Percentiles rank a stretch among this genome's conserved stretches.
phyloP scores from a whole-genome alignment of 306 rosid species.

The barrel medic (Medicago truncatula) region DNA sequence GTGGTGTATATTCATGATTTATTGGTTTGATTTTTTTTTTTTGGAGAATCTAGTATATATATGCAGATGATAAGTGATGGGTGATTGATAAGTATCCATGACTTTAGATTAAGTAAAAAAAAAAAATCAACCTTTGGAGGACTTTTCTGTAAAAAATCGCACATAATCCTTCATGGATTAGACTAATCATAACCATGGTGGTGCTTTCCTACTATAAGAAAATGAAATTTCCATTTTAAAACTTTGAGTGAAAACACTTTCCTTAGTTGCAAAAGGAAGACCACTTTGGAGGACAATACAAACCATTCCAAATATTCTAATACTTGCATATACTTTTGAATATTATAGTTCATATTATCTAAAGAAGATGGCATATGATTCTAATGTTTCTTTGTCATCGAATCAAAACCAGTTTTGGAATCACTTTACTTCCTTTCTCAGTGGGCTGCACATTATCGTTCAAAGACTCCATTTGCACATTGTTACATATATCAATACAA shows the following conservation, averaged over 20 bases:
- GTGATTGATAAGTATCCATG: background rate
- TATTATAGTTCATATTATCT: slow-evolving; percentile 46
- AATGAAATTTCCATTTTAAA: slow-evolving; percentile 34
- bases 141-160: slow-evolving; percentile 1
- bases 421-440: slow-evolving; percentile 50
- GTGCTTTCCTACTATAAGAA: slow-evolving; percentile 44
- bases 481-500: background rate
- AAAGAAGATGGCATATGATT: slow-evolving; percentile 64
- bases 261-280: slow-evolving; percentile 46
- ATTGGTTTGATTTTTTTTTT: too few species aligned
- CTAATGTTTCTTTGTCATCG: slow-evolving; percentile 41
- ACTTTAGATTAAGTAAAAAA: too few species aligned
- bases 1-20: too few species aligned
- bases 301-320: slow-evolving; percentile 46
- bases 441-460: slow-evolving; percentile 40
- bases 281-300: slow-evolving; percentile 37
- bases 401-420: slow-evolving; percentile 45
- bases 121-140: background rate
- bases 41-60: too few species aligned
- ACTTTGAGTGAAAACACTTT: slow-evolving; percentile 37
- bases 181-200: slow-evolving; percentile 33
- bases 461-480: slow-evolving; percentile 38
- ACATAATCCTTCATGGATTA: slow-evolving; percentile 31
- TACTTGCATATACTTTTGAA: slow-evolving; percentile 47
- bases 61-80: background rate